Conservation (phyloP, 2,329 filamentous ascomycete genomes). For the Verticillium klebahnii region DNA sequence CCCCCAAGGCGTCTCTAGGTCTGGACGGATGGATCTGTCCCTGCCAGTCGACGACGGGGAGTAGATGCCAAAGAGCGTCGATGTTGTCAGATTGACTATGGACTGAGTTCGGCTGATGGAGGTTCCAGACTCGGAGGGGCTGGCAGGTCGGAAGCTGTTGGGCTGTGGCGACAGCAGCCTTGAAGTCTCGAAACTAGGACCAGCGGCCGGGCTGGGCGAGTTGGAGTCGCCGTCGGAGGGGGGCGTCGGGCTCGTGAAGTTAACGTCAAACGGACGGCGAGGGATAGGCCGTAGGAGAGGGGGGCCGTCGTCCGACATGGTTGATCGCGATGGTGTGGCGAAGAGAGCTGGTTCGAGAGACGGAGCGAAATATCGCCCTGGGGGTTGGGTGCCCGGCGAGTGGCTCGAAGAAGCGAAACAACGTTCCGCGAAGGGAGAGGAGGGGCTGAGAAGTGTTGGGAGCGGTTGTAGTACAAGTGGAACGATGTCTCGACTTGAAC, state of each 20-base stretch:
- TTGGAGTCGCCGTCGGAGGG: constrained; percentile 30
- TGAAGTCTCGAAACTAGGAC: constrained; percentile 36
- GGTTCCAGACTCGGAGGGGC: constrained; percentile 18
- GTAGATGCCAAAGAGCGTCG: constrained; percentile 90
- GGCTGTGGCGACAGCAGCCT: constrained; percentile 3
- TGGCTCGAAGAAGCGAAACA: not conserved
- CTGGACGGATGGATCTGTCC: constrained; percentile 42
- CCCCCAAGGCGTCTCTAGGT: constrained; percentile 69
- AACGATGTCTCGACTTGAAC: not conserved
- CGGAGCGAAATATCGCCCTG: not conserved
- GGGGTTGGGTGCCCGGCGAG: not conserved
- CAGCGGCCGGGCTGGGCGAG: constrained; percentile 30
- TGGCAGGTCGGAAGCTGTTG: constrained; percentile 18
- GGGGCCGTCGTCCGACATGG: constrained; percentile 40
- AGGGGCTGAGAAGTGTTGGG: not conserved
- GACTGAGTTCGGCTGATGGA: constrained; percentile 68
- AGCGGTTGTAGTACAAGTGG: not conserved
- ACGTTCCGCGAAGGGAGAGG: too few species aligned
- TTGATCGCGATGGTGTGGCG: constrained; percentile 4
- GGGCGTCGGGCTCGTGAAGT: constrained; percentile 40
- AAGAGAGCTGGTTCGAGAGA: not conserved
- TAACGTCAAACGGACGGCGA: constrained; percentile 64
- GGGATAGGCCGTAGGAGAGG: constrained; percentile 65
- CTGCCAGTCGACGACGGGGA: constrained; percentile 56
- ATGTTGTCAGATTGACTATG: constrained; percentile 79